Evolutionary conservation across 306 rosid genomes (phyloP).

Genomic region (Castanea crenata): DNA sequence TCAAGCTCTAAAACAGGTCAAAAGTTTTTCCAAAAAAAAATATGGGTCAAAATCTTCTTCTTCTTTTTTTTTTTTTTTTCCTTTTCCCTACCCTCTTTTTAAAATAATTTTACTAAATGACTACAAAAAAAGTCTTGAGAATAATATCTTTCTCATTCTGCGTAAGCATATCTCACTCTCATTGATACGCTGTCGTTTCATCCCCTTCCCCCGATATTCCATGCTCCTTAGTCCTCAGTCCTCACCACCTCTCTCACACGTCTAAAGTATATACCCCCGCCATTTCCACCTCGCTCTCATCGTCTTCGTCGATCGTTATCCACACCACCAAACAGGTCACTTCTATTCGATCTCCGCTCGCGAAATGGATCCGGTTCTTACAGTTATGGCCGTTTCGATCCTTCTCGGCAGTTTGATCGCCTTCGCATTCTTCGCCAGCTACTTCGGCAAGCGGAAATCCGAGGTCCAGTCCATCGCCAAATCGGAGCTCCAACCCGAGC

Average conservation of each 20-base stretch:
- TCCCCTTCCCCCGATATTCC: too few relatives aligned
- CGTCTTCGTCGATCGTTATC: neutral
- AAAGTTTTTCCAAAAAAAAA: too few relatives aligned
- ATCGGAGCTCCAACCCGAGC: slow-evolving; percentile 51
- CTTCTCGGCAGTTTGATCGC: slow-evolving; percentile 74
- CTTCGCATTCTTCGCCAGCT: slow-evolving; percentile 54
- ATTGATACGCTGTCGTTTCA: too few relatives aligned
- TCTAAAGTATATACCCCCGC: neutral
- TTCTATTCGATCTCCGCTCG: neutral
- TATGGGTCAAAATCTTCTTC: too few relatives aligned
- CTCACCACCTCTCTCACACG: neutral
- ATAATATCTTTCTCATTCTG: too few relatives aligned
- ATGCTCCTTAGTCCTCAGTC: neutral
- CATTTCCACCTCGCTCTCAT: neutral
- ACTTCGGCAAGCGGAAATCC: slow-evolving; percentile 68
- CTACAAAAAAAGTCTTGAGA: too few relatives aligned
- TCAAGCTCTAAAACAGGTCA: too few relatives aligned
- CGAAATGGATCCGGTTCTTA: slow-evolving; percentile 64
- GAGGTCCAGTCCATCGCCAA: slow-evolving; percentile 69
- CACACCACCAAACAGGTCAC: neutral
- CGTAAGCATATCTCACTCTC: too few relatives aligned
- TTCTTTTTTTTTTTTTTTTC: too few relatives aligned
- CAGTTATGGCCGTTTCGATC: slow-evolving; percentile 48
- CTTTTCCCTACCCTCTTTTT: too few relatives aligned
- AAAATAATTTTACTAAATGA: too few relatives aligned